phyloP scores from a whole-genome alignment of 2,329 filamentous ascomycete species.

The Beauveria rudraprayagi region DNA sequence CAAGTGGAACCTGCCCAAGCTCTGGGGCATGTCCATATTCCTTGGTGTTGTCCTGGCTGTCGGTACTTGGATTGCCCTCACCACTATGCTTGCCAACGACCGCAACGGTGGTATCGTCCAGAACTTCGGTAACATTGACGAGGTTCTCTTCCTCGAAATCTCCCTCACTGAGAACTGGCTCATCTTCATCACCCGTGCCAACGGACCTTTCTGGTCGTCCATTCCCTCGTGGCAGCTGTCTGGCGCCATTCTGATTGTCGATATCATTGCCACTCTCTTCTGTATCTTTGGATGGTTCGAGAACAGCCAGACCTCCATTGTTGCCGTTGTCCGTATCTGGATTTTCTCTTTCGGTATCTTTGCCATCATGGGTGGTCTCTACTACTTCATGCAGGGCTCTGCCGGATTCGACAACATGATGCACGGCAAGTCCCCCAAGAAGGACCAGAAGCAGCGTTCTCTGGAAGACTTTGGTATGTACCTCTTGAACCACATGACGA shows the following conservation, averaged over 20 bases:
- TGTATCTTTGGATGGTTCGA: constrained; percentile 79
- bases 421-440: constrained; percentile 81
- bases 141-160: constrained; percentile 82
- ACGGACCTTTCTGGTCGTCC: constrained; percentile 86
- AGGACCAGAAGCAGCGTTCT: constrained; percentile 73
- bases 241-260: constrained; percentile 71
- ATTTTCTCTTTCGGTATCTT: constrained; percentile 87
- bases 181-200: constrained; percentile 92
- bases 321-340: constrained; percentile 83
- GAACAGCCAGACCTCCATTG: constrained; percentile 59
- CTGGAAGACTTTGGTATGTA: constrained; percentile 82
- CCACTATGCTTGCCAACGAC: constrained; percentile 66
- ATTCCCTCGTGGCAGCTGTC: constrained; percentile 78
- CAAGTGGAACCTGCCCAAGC: constrained; percentile 91
- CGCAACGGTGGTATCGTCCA: constrained; percentile 77
- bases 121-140: constrained; percentile 76
- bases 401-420: constrained; percentile 83
- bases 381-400: constrained; percentile 74
- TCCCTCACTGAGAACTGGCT: constrained; percentile 92
- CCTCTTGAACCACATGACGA: background rate
- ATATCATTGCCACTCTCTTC: constrained; percentile 79
- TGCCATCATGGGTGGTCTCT: constrained; percentile 67
- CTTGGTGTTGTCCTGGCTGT: constrained; percentile 73
- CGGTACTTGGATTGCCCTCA: constrained; percentile 83
- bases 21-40: constrained; percentile 86